Percentiles rank a stretch among this genome's conserved stretches.
Conservation (phyloP, 768 basidiomycete species). For the Trametes sanguinea region DNA sequence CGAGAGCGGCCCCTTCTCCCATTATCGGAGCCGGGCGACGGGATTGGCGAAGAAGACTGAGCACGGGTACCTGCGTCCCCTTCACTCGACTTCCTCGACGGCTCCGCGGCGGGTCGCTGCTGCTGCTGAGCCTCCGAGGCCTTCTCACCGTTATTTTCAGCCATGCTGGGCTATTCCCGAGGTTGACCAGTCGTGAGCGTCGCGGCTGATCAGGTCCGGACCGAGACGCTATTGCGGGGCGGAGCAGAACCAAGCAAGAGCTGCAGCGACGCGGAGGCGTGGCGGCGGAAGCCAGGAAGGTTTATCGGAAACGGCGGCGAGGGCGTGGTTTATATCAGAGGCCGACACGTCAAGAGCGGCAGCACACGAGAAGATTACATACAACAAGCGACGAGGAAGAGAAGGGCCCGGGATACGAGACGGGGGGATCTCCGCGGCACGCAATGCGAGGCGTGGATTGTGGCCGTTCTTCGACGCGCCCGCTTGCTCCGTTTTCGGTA, state of each 20-base stretch:
- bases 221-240: neutral
- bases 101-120: conserved; percentile 3
- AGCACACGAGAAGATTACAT: conserved; percentile 19
- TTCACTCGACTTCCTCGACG: conserved; percentile 13
- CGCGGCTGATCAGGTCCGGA: neutral
- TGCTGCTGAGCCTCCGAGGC: neutral
- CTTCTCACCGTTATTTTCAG: conserved; percentile 11
- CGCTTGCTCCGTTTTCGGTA: neutral
- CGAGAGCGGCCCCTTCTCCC: conserved; percentile 76
- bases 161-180: conserved; percentile 3
- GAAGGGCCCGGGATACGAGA: conserved; percentile 10
- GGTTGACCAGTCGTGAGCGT: neutral
- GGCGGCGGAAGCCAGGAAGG: conserved; percentile 6
- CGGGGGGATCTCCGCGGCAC: conserved; percentile 16
- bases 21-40: conserved; percentile 61
- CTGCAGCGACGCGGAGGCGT: neutral
- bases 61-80: conserved; percentile 26
- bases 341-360: neutral
- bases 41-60: conserved; percentile 53
- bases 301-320: neutral
- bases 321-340: conserved; percentile 10
- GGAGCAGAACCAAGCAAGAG: neutral
- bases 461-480: neutral
- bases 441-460: neutral
- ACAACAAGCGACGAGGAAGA: conserved; percentile 11